Percentiles rank a stretch among this genome's conserved stretches.
Conservation (phyloP, 805 yeast genomes). For the Barnettozyma vustinii region DNA sequence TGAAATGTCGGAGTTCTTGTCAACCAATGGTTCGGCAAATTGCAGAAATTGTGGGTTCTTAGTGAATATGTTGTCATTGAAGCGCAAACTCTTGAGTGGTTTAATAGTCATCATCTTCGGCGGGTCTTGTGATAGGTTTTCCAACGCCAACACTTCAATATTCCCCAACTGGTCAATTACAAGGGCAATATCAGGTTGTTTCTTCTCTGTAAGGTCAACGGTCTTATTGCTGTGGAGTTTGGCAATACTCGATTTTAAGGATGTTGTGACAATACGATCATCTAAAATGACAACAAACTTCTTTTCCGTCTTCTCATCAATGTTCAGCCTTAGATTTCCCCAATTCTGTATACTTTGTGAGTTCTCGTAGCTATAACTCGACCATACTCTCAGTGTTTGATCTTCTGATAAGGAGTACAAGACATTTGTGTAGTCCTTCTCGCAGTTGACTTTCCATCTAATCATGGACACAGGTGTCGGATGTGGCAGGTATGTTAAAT, state of each 20-base stretch:
- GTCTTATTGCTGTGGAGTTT: constrained; percentile 21
- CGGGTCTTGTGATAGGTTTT: constrained; percentile 47
- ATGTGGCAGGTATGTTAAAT: constrained; percentile 63
- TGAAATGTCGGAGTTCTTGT: constrained; percentile 29
- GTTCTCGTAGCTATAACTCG: constrained; percentile 55
- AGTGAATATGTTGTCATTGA: constrained; percentile 25
- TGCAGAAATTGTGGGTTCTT: constrained; percentile 29
- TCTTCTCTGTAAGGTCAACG: constrained; percentile 16
- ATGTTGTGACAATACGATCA: constrained; percentile 29
- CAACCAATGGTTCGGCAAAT: constrained; percentile 30
- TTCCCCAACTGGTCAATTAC: constrained; percentile 37
- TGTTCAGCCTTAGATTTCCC: constrained; percentile 39
- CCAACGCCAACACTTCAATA: constrained; percentile 40
- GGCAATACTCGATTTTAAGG: constrained; percentile 15
- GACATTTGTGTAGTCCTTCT: constrained; percentile 37
- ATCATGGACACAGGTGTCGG: constrained; percentile 49
- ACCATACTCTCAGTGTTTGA: constrained; percentile 59
- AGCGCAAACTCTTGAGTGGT: constrained; percentile 27
- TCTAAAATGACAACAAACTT: constrained; percentile 37
- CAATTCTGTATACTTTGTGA: constrained; percentile 52
- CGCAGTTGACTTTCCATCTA: constrained; percentile 45
- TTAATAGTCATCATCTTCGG: constrained; percentile 47
- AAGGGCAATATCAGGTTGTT: constrained; percentile 38
- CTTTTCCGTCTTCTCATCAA: constrained; percentile 10
- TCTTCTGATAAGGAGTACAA: constrained; percentile 65